These are phyloP conservation scores for Hypholoma sublateritium DNA, from an alignment of 768 basidiomycete species.

Conservation along the genomic window DNA sequence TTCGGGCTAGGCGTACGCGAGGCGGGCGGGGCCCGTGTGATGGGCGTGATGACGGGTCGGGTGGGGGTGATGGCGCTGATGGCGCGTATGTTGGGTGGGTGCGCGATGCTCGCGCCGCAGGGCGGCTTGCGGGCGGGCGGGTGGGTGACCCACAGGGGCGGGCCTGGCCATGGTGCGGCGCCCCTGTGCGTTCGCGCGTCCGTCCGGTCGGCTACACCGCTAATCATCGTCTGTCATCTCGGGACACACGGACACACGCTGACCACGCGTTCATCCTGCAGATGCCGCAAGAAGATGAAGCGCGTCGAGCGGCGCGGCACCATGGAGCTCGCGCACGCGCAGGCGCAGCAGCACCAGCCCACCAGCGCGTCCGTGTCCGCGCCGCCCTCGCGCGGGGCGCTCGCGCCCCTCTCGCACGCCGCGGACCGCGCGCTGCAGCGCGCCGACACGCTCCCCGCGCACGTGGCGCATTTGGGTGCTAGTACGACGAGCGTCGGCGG, in stretches of 20 bases:
- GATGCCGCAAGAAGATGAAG: slow-evolving; percentile 87
- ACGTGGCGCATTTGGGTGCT: too few species aligned
- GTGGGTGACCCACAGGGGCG: neutral
- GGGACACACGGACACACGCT: too few species aligned
- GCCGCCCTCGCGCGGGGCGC: neutral
- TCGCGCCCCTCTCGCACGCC: slow-evolving; percentile 15
- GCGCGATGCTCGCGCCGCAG: neutral
- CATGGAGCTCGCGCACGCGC: slow-evolving; percentile 37
- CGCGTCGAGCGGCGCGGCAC: slow-evolving; percentile 76
- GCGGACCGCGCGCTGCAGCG: slow-evolving; percentile 24
- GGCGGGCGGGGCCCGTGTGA: neutral
- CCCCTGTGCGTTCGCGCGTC: too few species aligned
- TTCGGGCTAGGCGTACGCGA: neutral
- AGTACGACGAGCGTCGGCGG: too few species aligned
- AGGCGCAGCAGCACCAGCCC: slow-evolving; percentile 23
- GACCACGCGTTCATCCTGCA: slow-evolving; percentile 18
- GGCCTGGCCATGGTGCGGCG: too few species aligned
- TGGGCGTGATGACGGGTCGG: neutral
- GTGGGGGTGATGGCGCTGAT: neutral
- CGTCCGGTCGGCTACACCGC: too few species aligned
- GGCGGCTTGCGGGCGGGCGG: neutral
- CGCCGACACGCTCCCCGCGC: slow-evolving; percentile 25
- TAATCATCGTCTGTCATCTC: too few species aligned
- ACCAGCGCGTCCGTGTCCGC: slow-evolving; percentile 1
- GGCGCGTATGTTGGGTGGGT: neutral